Base-by-base conservation (phyloP, 2,329 filamentous ascomycete genomes). In the Cladosporium sphaerospermum region DNA sequence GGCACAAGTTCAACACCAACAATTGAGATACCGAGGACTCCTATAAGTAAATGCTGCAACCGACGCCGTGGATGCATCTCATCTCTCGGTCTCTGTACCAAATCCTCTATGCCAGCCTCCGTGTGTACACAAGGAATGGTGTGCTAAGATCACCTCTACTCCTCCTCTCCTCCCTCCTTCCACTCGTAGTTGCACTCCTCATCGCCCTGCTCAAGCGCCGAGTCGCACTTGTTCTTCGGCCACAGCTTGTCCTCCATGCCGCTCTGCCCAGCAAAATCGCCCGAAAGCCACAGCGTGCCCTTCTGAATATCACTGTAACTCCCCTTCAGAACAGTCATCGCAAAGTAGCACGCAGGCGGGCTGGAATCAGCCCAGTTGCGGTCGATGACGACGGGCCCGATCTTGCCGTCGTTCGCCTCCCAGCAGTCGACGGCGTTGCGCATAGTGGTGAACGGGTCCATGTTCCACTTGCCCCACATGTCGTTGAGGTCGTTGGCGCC, bases 341-440 rank as follows among this genome's bases (percentile, higher is more conserved):
- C 37, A 19, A 50, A 50, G 47, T 42, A 43, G 40, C 47, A 50
- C 3, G 37, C 37, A 18, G 47, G 47, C 37, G 47, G 37, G 7
- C 10, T 23, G 14, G 37, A 33, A 6, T 37, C 33, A 5, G 23
- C 28, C 47, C 47, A 50, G 31, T 10, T 7, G 11, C 42, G 37
- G 9, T n/a, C 33, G 16, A 41, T 33, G 4, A 16, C n/a, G 7
- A 32, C 47, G n/a, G 9, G 4, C 5, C 47, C 47, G n/a, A 50
- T 43, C 16, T 50, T 42, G 37, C 47, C 47, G 23, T 43, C 23
- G 39, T 43, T 42, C 19, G 23, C 37, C 14, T 50, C 47, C 47
- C 47, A 50, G 39, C 47, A 50, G 3, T 50, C 37, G 16, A 50
- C 37, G 23, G 47, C 47, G 40, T 50, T 50, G 14, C 47, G 47